Percentiles rank a stretch among this genome's conserved stretches.
Conservation (phyloP, 1,284 basidiomycete genomes). For the Schizophyllum amplum region DNA sequence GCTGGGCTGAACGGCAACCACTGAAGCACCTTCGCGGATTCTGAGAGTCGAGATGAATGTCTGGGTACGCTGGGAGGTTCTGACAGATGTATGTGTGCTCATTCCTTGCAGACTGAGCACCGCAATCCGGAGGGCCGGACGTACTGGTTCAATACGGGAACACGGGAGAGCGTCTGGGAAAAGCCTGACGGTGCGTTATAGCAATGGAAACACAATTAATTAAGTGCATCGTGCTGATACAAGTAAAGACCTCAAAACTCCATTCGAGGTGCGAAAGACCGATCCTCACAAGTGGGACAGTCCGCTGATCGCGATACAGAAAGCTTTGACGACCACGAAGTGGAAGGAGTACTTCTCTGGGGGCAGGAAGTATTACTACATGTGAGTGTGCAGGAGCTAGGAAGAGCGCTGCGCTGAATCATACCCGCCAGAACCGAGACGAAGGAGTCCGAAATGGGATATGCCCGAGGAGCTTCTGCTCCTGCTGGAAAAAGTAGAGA, state of each 20-base stretch:
- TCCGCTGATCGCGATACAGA: conserved; percentile 34
- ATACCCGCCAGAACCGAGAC: conserved; percentile 55
- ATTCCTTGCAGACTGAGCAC: conserved; percentile 54
- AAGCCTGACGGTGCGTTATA: conserved; percentile 65
- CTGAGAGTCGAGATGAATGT: background rate
- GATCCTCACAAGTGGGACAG: conserved; percentile 12
- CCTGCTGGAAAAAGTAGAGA: conserved; percentile 77
- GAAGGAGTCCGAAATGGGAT: conserved; percentile 94
- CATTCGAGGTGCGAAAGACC: conserved; percentile 66
- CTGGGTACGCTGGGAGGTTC: background rate
- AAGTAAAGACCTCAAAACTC: conserved; percentile 61
- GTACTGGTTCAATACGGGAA: conserved; percentile 79
- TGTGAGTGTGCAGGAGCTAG: conserved; percentile 31
- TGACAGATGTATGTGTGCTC: background rate
- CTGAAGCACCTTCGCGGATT: too few relatives aligned
- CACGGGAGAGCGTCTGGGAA: conserved; percentile 80
- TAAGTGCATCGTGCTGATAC: conserved; percentile 11
- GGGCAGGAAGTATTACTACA: conserved; percentile 90
- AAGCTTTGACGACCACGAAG: conserved; percentile 76
- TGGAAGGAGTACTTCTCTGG: conserved; percentile 94
- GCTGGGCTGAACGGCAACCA: background rate
- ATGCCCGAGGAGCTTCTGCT: conserved; percentile 84
- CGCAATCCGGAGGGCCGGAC: conserved; percentile 79
- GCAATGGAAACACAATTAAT: conserved; percentile 4
- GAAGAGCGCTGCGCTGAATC: background rate